phyloP scores from a whole-genome alignment of 768 basidiomycete species.

The Leucocoprinus sp. region DNA sequence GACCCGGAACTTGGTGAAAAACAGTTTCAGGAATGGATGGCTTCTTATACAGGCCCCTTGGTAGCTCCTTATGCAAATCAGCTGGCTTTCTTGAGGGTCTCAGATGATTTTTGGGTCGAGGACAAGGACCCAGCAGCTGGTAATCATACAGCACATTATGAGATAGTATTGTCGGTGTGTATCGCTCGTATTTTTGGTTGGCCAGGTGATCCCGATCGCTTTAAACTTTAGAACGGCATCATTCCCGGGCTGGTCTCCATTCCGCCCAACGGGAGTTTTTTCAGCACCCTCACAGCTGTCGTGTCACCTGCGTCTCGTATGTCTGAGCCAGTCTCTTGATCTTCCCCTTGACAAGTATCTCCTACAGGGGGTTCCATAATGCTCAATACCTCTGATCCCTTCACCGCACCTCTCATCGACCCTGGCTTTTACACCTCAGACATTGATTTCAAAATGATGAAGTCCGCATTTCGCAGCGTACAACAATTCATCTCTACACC shows the following conservation, averaged over 20 bases:
- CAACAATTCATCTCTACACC: slow-evolving; percentile 6
- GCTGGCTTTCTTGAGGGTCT: slow-evolving; percentile 22
- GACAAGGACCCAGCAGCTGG: slow-evolving; percentile 24
- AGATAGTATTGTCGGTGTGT: slow-evolving; percentile 21
- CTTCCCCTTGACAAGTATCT: background rate
- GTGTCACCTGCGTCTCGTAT: background rate
- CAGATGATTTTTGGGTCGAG: slow-evolving; percentile 3
- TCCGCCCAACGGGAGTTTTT: slow-evolving; percentile 15
- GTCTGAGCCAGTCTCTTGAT: slow-evolving; percentile 8
- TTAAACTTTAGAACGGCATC: background rate
- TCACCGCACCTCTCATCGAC: slow-evolving; percentile 6
- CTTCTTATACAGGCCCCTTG: slow-evolving; percentile 16
- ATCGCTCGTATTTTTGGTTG: background rate
- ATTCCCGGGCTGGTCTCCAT: background rate
- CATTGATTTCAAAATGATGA: slow-evolving; percentile 6
- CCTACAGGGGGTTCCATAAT: background rate
- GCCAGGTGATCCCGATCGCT: background rate
- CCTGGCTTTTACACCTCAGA: slow-evolving; percentile 2
- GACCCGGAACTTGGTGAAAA: background rate
- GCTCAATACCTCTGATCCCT: background rate
- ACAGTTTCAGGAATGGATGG: slow-evolving; percentile 9
- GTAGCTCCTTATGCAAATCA: slow-evolving; percentile 16
- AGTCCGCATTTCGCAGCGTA: slow-evolving; percentile 2
- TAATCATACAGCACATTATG: slow-evolving; percentile 21
- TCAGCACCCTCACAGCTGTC: slow-evolving; percentile 10